A percentile compares a stretch with the other conserved stretches of the same genome.
Evolutionary conservation across 108 stramenopile species (phyloP).

Genomic region (Aurantiochytrium sp.): DNA sequence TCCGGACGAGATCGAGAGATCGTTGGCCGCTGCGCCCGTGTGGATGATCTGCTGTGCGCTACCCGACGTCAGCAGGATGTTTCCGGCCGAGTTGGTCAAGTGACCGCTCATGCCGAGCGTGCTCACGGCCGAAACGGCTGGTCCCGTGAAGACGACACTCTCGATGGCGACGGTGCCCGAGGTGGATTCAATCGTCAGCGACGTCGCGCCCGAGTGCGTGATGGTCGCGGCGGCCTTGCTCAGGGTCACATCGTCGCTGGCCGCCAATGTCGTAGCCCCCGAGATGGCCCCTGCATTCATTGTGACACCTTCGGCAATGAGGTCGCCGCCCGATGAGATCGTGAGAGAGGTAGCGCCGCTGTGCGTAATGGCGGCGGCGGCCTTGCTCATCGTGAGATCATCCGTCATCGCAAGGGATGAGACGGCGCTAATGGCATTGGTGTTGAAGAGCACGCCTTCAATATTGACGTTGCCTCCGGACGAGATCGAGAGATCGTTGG

Average conservation of each 20-base stretch:
- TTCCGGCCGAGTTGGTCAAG: neutral
- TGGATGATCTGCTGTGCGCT: neutral
- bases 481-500: neutral
- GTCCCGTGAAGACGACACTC: neutral
- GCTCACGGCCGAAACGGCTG: neutral
- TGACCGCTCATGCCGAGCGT: neutral
- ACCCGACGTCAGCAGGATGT: neutral
- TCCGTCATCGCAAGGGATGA: no score
- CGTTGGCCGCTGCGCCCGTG: neutral
- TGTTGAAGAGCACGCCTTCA: neutral
- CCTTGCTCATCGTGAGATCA: neutral
- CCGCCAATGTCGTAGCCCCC: neutral
- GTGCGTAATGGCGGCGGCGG: neutral
- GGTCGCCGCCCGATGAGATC: neutral
- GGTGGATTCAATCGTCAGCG: neutral
- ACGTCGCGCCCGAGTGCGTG: neutral
- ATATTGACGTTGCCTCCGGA: neutral
- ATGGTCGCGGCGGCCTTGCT: neutral
- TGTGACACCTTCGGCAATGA: neutral
- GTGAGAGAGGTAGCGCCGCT: neutral
- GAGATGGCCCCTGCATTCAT: neutral
- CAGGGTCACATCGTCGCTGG: neutral
- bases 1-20: neutral
- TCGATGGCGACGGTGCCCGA: neutral
- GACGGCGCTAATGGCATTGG: no score